Base-by-base conservation (phyloP, 1,139 yeast species). In the Lodderomyces orthopsilosis region DNA sequence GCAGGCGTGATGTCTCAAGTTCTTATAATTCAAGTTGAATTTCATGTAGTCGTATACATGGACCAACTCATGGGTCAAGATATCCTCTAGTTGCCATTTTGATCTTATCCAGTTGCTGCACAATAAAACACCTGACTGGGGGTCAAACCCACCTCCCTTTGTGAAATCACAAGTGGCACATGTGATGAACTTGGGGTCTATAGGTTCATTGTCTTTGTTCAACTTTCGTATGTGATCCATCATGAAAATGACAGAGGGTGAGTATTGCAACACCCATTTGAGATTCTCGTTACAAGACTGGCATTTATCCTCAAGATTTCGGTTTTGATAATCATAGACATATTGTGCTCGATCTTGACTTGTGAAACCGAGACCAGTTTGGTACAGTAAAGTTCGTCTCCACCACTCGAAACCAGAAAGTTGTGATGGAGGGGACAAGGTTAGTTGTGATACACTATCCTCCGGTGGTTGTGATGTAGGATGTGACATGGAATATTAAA, bases 101-200 rank as follows among this genome's bases (percentile, higher is more conserved):
- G 81, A 81, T 45, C 79, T 74, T 37, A 91, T 76, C 65, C 91
- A 76, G 63, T 93, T 91, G 52, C 93, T 89, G 65, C 99, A 93
- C 15, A 93, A 67, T 46, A 90, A 68, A 34, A 93, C 84, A 2
- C 98, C 98, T 43, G 80, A 66, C 40, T 88, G 84, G 0, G 98
- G 98, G 60, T 90, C 89, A 62, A 86, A 94, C 1, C 99, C 98
- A 34, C 96, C 96, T 35, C 95, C 89, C 56, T 86, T 85, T 66
- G 81, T 75, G 48, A 86, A 93, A 52, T 87, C 94, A 63, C 98
- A 94, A 12, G 78, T 77, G 46, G 83, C 95, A 62, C 98, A 93
- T 7, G 79, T 70, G 45, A 93, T 84, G 55, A 86, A 81, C 9
- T 61, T 54, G 24, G 52, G 51, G 4, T 62, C 42, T 10, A 46